phyloP scores from a whole-genome alignment of 208 protist species.

The Balamuthia mandrillaris region DNA sequence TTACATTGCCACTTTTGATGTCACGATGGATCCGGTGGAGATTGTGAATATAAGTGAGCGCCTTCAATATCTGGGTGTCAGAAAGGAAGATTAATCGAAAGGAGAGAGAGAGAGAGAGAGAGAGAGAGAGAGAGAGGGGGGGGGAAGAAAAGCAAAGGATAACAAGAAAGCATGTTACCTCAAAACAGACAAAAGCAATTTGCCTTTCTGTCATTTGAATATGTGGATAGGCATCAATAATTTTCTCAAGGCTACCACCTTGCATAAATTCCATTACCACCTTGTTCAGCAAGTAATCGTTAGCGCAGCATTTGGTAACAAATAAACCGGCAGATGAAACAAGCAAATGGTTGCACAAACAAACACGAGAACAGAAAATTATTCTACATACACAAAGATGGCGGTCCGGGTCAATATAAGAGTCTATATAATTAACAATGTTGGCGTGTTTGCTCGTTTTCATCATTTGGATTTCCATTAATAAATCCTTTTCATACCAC shows the following conservation, averaged over 20 bases:
- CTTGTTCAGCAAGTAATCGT: conserved; percentile 43
- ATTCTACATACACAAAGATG: not conserved
- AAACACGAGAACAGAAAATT: not conserved
- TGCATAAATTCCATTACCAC: conserved; percentile 73
- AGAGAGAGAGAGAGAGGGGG: too few relatives aligned
- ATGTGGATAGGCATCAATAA: conserved; percentile 48
- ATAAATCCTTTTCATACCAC: conserved; percentile 60
- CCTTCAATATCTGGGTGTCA: conserved; percentile 48
- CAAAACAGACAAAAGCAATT: conserved; percentile 54
- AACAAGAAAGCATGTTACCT: conserved; percentile 23
- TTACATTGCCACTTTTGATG: conserved; percentile 65
- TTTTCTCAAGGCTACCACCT: conserved; percentile 64
- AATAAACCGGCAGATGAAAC: not conserved
- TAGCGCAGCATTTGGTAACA: not conserved
- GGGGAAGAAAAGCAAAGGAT: not conserved
- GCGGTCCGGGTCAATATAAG: conserved; percentile 51
- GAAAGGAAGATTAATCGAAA: too few relatives aligned
- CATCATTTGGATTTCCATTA: conserved; percentile 71
- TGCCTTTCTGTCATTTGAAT: conserved; percentile 56
- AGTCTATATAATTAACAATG: conserved; percentile 72
- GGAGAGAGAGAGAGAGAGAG: too few relatives aligned
- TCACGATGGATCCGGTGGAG: conserved; percentile 70
- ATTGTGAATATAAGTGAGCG: conserved; percentile 57
- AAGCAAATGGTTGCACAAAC: not conserved
- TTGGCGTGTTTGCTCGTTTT: conserved; percentile 66